Evolutionary conservation across 1,284 basidiomycete genomes (phyloP).

Genomic region (Agroathelia rolfsii): DNA sequence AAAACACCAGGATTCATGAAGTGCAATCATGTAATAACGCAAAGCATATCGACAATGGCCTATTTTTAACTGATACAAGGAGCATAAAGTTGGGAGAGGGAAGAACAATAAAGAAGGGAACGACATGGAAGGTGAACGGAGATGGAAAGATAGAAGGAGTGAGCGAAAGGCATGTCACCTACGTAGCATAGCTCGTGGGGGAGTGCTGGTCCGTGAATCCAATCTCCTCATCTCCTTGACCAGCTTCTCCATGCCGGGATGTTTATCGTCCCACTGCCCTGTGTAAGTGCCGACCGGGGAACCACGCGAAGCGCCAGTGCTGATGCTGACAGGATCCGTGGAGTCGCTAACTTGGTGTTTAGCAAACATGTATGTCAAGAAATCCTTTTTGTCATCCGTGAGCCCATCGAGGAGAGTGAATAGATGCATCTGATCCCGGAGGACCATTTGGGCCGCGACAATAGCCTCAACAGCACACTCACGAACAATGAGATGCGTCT

Average conservation of each 20-base stretch:
- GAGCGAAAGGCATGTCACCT: too few relatives aligned
- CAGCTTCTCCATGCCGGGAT: slow-evolving; percentile 47
- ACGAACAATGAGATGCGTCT: slow-evolving; percentile 61
- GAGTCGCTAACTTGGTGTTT: slow-evolving; percentile 69
- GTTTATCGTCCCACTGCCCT: slow-evolving; percentile 12
- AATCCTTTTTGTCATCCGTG: slow-evolving; percentile 77
- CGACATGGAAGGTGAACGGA: too few relatives aligned
- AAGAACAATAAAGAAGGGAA: too few relatives aligned
- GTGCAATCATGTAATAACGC: too few relatives aligned
- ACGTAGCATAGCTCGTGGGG: too few relatives aligned
- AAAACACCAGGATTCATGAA: too few relatives aligned
- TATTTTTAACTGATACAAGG: too few relatives aligned
- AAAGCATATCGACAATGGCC: too few relatives aligned
- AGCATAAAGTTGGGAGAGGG: too few relatives aligned
- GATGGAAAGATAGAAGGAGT: too few relatives aligned
- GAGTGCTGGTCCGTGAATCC: slow-evolving; percentile 66
- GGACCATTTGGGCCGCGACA: slow-evolving; percentile 69
- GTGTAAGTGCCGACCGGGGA: too few relatives aligned
- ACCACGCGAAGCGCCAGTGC: slow-evolving; percentile 17
- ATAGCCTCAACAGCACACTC: slow-evolving; percentile 74
- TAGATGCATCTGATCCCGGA: slow-evolving; percentile 71
- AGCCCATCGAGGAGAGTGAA: slow-evolving; percentile 71
- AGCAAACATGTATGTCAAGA: slow-evolving; percentile 77
- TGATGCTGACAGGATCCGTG: slow-evolving; percentile 29
- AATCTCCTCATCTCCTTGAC: slow-evolving; percentile 69